A percentile compares a stretch with the other conserved stretches of the same genome.
Evolutionary conservation across 108 stramenopile species (phyloP).

Genomic region (Tribonema minus): DNA sequence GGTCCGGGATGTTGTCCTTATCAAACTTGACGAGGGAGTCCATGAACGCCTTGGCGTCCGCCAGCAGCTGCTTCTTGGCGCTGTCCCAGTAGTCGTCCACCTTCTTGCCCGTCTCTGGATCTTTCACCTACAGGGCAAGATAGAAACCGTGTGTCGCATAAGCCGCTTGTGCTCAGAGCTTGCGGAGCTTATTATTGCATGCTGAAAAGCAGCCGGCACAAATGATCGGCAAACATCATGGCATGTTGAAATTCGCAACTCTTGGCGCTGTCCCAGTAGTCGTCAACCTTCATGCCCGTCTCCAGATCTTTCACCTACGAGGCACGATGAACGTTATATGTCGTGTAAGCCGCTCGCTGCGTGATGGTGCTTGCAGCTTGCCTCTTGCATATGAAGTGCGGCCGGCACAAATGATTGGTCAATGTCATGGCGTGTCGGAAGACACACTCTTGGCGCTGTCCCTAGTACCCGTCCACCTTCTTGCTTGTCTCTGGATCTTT

Average conservation of each 20-base stretch:
- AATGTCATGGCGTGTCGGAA: conserved; percentile 53
- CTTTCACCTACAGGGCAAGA: too few species aligned
- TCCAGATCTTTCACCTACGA: conserved; percentile 57
- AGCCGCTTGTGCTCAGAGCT: too few species aligned
- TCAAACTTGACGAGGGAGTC: conserved; percentile 57
- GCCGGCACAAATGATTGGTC: too few species aligned
- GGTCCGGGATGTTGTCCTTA: conserved; percentile 66
- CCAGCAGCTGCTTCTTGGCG: conserved; percentile 51
- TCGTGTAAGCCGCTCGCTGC: too few species aligned
- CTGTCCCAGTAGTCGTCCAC: conserved; percentile 57
- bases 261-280: conserved; percentile 58
- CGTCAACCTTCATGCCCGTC: conserved; percentile 57
- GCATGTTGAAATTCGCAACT: conserved; percentile 51
- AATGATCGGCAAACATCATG: conserved; percentile 52
- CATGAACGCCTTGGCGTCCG: conserved; percentile 55
- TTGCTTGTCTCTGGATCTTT: conserved; percentile 57
- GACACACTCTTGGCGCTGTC: conserved; percentile 49
- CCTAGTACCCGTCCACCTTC: conserved; percentile 59
- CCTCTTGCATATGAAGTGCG: too few species aligned
- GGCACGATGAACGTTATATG: too few species aligned
- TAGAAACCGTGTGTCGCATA: too few species aligned
- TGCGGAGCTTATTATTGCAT: too few species aligned
- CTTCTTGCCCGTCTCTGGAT: conserved; percentile 58
- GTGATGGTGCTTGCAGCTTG: too few species aligned
- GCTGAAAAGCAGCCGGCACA: too few species aligned